Evolutionary conservation across 345 rosid species (phyloP), one percentile per base, ranked within the genome.

Genomic region (Corchorus olitorius): DNA sequence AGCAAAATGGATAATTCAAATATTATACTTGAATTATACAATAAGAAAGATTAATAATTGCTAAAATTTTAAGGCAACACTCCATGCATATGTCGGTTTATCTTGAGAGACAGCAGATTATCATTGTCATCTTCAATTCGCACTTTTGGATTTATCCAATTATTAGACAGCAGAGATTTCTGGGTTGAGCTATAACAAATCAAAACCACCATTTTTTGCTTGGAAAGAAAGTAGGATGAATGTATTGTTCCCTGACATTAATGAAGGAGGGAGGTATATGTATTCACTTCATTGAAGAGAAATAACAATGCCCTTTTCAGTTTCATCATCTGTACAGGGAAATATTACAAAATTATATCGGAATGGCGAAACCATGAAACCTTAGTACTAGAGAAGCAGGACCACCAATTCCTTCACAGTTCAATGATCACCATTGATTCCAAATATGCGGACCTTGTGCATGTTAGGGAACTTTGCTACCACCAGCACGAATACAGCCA

Each of bases 401-500:
- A 75, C 49, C 49, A 34, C 6, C 9, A 55, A n/a, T 58, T 75
- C 63, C 48, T 73, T 35, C 4, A 64, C 7, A 58, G 68, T 50
- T 92, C 87, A 89, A 62, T 54, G 86, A 68, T 90, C 97, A 12
- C 82, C 94, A 66, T 92, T 92, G 81, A 92, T 92, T 63, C 97
- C 97, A 73, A 92, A 92, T 68, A 92, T 90, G 20, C 97, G 94
- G 80, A 92, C 94, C 85, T 89, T 90, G 87, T 92, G 94, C 97
- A 92, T 92, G 83, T 92, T 88, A 0, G 92, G 94, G 82, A 90
- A 92, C 85, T 92, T 92, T 0, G 97, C 97, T 5, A 90, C 86
- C 13, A 92, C 97, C 72, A 90, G 88, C 15, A 92, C 86, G 33
- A 88, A 72, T 19, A 90, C 91, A 6, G 93, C 97, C 49, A 89